Base-by-base conservation (phyloP, 2,329 filamentous ascomycete genomes). In the Apiospora saccharicola region DNA sequence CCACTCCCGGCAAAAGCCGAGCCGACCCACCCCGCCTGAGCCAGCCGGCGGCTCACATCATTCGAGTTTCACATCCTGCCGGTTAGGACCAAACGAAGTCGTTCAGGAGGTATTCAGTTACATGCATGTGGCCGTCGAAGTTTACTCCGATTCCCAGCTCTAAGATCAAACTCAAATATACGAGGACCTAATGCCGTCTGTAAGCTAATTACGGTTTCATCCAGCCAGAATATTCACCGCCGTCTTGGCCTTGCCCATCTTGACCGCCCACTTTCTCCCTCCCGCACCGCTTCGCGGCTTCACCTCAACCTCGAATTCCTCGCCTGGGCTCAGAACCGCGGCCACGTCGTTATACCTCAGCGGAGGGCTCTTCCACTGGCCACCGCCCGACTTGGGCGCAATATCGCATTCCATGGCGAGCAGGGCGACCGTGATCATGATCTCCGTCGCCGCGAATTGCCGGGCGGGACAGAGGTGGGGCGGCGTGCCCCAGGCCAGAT, bases 401-500 rank as follows among this genome's bases (percentile, higher is more conserved):
- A 75, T 8, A 51, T 75, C 73, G 4, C 71, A 69, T 26, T 72
- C 70, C 69, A 74, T 72, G 22, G 67, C 73, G 46, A 76, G 61
- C 51, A 76, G 68, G 37, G 22, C 78, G 0, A 76, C 69, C 0
- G 78, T 61, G 1, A 80, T 76, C 0, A 80, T 26, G 19, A 80
- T 76, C 70, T 80, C 79, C 0, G 78, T 78, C 0, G 78, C 26
- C 0, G 78, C 79, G 49, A 80, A 80, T 30, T 80, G 79, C 2
- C 79, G 69, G 0, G 78, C 79, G 8, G 79, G 79, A 10, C 78
- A 80, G 2, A 80, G 73, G 57, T 80, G 77, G 1, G 79, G 79
- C 1, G 79, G 73, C 24, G 79, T 73, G 0, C 79, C 79, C 79
- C 79, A 80, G 0, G 79, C 74, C 22, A 71, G n/a, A 30, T 47